Percentiles rank a stretch among this genome's conserved stretches.
phyloP scores from a whole-genome alignment of 2,329 filamentous ascomycete species.

The Arthrobotrys pseudoclavata region DNA sequence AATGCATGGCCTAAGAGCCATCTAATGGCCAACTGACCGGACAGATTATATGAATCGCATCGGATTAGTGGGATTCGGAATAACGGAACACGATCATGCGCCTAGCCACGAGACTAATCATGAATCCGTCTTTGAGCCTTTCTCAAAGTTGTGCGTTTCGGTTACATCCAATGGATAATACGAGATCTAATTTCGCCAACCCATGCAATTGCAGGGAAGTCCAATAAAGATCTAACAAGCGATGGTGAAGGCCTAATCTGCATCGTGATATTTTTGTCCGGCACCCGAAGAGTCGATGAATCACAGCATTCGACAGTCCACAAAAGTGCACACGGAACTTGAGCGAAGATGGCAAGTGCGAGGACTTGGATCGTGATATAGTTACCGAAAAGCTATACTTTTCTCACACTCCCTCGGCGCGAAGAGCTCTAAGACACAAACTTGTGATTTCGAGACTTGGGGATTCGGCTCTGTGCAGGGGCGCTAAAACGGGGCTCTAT shows the following conservation, averaged over 20 bases:
- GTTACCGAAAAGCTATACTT: neutral
- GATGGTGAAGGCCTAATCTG: conserved; percentile 14
- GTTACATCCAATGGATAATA: conserved; percentile 24
- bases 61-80: neutral
- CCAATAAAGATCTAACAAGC: neutral
- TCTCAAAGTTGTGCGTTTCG: conserved; percentile 1
- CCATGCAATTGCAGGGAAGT: conserved; percentile 12
- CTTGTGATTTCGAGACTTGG: neutral
- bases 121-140: neutral
- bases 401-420: neutral
- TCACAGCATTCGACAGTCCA: neutral
- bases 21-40: too few species aligned
- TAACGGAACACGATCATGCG: too few species aligned
- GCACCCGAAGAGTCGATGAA: neutral
- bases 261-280: neutral
- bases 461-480: neutral
- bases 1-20: too few species aligned
- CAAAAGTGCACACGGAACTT: conserved; percentile 3
- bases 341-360: neutral
- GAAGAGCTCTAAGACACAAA: neutral
- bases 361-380: neutral
- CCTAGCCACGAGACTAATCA: too few species aligned
- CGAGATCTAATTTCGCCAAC: conserved; percentile 26
- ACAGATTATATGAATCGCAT: too few species aligned
- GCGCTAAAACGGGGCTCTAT: neutral